These are phyloP conservation scores for Hevea brasiliensis DNA, from an alignment of 345 rosid genomes.

Conservation along the genomic window DNA sequence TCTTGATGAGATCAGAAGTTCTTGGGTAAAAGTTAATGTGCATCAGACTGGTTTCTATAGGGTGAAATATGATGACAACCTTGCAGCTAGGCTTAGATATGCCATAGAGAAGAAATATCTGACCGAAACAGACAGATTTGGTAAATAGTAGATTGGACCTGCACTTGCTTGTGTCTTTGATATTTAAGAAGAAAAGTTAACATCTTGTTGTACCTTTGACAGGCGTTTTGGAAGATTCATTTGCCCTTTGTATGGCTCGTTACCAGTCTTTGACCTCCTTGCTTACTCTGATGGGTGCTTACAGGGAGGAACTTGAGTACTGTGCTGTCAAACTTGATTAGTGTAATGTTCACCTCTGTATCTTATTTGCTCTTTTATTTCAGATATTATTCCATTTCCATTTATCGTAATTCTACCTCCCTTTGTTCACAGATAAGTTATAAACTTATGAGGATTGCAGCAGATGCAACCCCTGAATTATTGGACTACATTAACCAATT, in stretches of 20 bases:
- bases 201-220: slow-evolving; percentile 17
- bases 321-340: slow-evolving; percentile 76
- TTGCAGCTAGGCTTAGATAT: slow-evolving; percentile 65
- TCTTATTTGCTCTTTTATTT: slow-evolving; percentile 5
- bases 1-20: slow-evolving; percentile 11
- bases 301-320: slow-evolving; percentile 77
- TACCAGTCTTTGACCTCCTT: slow-evolving; percentile 74
- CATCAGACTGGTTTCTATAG: slow-evolving; percentile 89
- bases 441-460: slow-evolving; percentile 68
- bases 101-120: slow-evolving; percentile 71
- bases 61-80: slow-evolving; percentile 84
- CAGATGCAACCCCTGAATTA: slow-evolving; percentile 69
- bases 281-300: slow-evolving; percentile 75
- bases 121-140: slow-evolving; percentile 76
- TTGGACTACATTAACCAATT: slow-evolving; percentile 50
- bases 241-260: slow-evolving; percentile 92
- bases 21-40: slow-evolving; percentile 83
- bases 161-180: slow-evolving; percentile 13
- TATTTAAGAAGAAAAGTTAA: slow-evolving; percentile 17
- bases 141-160: slow-evolving; percentile 33
- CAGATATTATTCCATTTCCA: background rate
- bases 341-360: slow-evolving; percentile 46
- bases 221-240: slow-evolving; percentile 93
- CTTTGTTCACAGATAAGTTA: slow-evolving; percentile 59
- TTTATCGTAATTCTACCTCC: slow-evolving; percentile 28